Evolutionary conservation across 768 basidiomycete genomes (phyloP).

Genomic region (Serendipita indica): DNA sequence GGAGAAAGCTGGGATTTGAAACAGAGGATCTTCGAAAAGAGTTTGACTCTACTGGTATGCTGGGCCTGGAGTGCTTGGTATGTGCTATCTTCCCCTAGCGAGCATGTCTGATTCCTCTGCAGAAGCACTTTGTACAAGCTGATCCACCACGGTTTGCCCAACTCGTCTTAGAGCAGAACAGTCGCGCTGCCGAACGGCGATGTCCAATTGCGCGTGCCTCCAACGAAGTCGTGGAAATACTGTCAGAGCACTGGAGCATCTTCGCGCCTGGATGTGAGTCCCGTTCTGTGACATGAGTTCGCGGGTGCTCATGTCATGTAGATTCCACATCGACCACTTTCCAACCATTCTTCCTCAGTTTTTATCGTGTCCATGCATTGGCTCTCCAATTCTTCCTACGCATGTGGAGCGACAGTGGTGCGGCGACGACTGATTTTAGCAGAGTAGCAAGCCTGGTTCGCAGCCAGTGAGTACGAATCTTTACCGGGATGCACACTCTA

Average conservation of each 20-base stretch:
- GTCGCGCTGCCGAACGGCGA: conserved; percentile 52
- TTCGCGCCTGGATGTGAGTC: conserved; percentile 70
- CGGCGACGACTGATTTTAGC: conserved; percentile 57
- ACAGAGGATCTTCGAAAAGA: conserved; percentile 61
- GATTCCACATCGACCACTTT: conserved; percentile 71
- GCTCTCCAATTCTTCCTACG: conserved; percentile 77
- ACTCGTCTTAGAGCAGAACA: conserved; percentile 68
- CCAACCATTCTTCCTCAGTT: conserved; percentile 78
- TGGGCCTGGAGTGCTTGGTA: conserved; percentile 74
- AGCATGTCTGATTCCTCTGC: neutral
- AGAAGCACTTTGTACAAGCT: conserved; percentile 54
- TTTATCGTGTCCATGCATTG: conserved; percentile 64
- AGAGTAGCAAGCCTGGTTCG: conserved; percentile 63
- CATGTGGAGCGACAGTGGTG: conserved; percentile 83
- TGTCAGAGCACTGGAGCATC: conserved; percentile 75
- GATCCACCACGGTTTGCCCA: conserved; percentile 61
- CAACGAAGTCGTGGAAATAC: conserved; percentile 68
- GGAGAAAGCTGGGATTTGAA: conserved; percentile 66
- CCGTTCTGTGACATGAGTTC: neutral
- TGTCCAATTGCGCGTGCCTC: conserved; percentile 77
- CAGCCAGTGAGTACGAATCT: conserved; percentile 55
- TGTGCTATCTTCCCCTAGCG: conserved; percentile 16
- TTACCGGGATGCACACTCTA: conserved; percentile 10
- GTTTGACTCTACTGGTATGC: conserved; percentile 61
- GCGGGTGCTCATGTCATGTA: conserved; percentile 19